phyloP scores from a whole-genome alignment of 2,329 filamentous ascomycete genomes.

The Fusarium aywerte region DNA sequence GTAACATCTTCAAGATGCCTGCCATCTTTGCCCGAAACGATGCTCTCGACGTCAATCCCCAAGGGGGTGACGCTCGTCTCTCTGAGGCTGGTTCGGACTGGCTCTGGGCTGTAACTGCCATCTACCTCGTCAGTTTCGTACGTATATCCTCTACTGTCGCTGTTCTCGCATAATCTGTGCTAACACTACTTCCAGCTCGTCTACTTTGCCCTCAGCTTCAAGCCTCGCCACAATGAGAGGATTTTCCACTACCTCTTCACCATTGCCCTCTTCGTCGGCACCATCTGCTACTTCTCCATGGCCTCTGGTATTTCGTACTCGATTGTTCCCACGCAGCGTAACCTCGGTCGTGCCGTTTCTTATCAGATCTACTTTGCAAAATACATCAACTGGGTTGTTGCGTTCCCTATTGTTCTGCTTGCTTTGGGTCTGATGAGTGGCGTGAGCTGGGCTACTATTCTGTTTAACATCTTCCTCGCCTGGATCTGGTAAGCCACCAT shows the following conservation, averaged over 20 bases:
- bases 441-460: conserved; percentile 66
- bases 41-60: conserved; percentile 60
- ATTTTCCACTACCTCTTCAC: conserved; percentile 68
- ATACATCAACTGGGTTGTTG: conserved; percentile 66
- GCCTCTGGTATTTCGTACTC: conserved; percentile 63
- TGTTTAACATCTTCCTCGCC: conserved; percentile 60
- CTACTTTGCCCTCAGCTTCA: conserved; percentile 55
- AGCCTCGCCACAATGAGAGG: conserved; percentile 59
- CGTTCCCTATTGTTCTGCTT: conserved; percentile 59
- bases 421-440: conserved; percentile 63
- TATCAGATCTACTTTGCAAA: conserved; percentile 66
- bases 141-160: conserved; percentile 39
- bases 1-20: conserved; percentile 45
- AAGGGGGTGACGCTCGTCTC: conserved; percentile 54
- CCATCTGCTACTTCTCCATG: conserved; percentile 63
- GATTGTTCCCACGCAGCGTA: conserved; percentile 50
- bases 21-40: conserved; percentile 55
- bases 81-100: conserved; percentile 62
- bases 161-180: too few species aligned
- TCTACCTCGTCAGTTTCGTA: conserved; percentile 61
- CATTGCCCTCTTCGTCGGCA: conserved; percentile 60
- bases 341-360: conserved; percentile 44
- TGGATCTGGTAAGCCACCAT: conserved; percentile 58
- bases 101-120: conserved; percentile 64
- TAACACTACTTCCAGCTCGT: conserved; percentile 50